A percentile compares a stretch with the other conserved stretches of the same genome.
These are phyloP conservation scores for Sechiopsis laciniata DNA, from an alignment of 306 rosid species.

Conservation along the genomic window DNA sequence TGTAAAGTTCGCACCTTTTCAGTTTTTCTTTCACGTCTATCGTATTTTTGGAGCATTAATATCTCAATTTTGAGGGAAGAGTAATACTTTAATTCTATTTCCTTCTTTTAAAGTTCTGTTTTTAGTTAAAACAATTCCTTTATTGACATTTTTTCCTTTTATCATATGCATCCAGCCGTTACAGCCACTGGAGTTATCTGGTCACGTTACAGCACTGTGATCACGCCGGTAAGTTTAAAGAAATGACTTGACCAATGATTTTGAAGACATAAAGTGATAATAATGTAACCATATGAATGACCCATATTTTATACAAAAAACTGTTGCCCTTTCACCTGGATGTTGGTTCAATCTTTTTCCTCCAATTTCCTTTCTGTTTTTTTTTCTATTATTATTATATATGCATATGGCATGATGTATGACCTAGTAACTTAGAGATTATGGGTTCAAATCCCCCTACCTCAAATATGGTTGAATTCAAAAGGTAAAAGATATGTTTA, in stretches of 20 bases:
- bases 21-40: slow-evolving; percentile 1
- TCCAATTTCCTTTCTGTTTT: background rate
- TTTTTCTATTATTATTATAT: background rate
- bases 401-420: too few relatives aligned
- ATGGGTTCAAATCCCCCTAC: too few relatives aligned
- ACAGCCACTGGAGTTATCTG: slow-evolving; percentile 77
- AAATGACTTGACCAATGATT: background rate
- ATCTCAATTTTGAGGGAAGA: background rate
- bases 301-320: background rate
- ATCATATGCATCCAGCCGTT: slow-evolving; percentile 52
- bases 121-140: background rate
- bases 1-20: background rate
- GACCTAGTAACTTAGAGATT: too few relatives aligned
- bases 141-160: slow-evolving; percentile 23
- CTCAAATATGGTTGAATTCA: too few relatives aligned
- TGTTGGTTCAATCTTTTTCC: background rate
- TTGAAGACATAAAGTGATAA: background rate
- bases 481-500: too few relatives aligned
- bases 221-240: slow-evolving; percentile 68
- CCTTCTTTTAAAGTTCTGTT: background rate
- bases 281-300: slow-evolving; percentile 10
- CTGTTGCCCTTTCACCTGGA: background rate
- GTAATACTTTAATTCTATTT: background rate
- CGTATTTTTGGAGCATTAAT: background rate
- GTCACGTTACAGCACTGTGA: slow-evolving; percentile 94